phyloP scores from a whole-genome alignment of 371 early-diverging fungal species.

The Mortierella sp. region DNA sequence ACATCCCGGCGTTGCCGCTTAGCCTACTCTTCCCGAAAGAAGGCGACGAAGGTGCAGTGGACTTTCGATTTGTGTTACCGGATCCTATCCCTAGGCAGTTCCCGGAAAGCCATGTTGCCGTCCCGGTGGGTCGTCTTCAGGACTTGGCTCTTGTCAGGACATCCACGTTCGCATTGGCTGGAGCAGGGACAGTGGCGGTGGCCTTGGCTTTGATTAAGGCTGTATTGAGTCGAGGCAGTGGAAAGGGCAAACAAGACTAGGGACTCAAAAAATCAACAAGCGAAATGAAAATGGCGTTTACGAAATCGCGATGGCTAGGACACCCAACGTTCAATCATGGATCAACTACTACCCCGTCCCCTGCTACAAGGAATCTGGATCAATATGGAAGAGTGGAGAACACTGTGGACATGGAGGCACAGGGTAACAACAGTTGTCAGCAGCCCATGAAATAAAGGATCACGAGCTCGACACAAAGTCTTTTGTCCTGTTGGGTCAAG shows the following conservation, averaged over 20 bases:
- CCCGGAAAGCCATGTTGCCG: slow-evolving; percentile 31
- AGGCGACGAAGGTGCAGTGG: slow-evolving; percentile 11
- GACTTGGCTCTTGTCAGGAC: slow-evolving; percentile 32
- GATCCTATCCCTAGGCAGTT: slow-evolving; percentile 38
- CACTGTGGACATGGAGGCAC: too few relatives aligned
- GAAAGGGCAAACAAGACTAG: slow-evolving; percentile 42
- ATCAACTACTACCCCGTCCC: too few relatives aligned
- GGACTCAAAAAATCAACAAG: background rate
- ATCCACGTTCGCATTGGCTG: slow-evolving; percentile 44
- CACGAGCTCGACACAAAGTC: too few relatives aligned
- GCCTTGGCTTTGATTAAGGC: slow-evolving; percentile 24
- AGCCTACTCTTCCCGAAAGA: slow-evolving; percentile 28
- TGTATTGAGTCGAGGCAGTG: slow-evolving; percentile 10
- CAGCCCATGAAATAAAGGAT: too few relatives aligned
- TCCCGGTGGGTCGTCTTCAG: slow-evolving; percentile 48
- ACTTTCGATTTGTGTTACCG: slow-evolving; percentile 40
- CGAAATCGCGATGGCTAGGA: too few relatives aligned
- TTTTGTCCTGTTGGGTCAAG: too few relatives aligned
- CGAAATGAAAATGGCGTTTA: background rate
- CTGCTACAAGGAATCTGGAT: too few relatives aligned
- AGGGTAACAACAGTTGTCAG: too few relatives aligned
- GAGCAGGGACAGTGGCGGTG: slow-evolving; percentile 28
- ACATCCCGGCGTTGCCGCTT: slow-evolving; percentile 35
- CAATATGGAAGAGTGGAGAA: too few relatives aligned
- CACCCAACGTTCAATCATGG: too few relatives aligned